These are phyloP conservation scores for Dipteronia dyeriana DNA, from an alignment of 345 rosid genomes.

Conservation along the genomic window DNA sequence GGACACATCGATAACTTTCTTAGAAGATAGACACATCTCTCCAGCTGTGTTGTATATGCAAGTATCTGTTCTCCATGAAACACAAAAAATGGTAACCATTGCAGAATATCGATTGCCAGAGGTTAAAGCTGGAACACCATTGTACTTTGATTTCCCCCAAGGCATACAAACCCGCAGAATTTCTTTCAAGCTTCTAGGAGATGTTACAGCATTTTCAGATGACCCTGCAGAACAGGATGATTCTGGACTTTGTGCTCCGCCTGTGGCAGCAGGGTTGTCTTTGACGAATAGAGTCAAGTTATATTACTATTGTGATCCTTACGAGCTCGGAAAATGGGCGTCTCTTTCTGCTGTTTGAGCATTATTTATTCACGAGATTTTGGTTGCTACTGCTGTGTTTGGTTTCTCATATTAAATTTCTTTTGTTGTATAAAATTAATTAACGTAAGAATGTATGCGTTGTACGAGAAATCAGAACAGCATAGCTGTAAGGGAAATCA, in stretches of 20 bases:
- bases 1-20: slow-evolving; percentile 55
- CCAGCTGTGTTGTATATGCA: slow-evolving; percentile 79
- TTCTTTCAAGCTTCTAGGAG: slow-evolving; percentile 70
- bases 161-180: slow-evolving; percentile 61
- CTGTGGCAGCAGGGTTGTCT: slow-evolving; percentile 71
- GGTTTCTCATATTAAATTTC: background rate
- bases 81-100: slow-evolving; percentile 67
- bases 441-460: slow-evolving; percentile 7
- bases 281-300: slow-evolving; percentile 68
- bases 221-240: slow-evolving; percentile 80
- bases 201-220: slow-evolving; percentile 70
- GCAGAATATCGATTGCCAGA: slow-evolving; percentile 88
- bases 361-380: background rate
- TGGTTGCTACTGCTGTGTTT: slow-evolving; percentile 1
- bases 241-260: slow-evolving; percentile 35
- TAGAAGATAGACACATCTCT: slow-evolving; percentile 78
- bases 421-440: slow-evolving; percentile 33
- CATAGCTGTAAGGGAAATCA: slow-evolving; percentile 8
- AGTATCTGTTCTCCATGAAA: slow-evolving; percentile 85
- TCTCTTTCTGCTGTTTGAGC: slow-evolving; percentile 65
- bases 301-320: slow-evolving; percentile 72
- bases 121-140: slow-evolving; percentile 63
- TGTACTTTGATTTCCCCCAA: slow-evolving; percentile 88
- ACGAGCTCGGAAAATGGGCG: slow-evolving; percentile 89
- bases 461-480: slow-evolving; percentile 11